Percentiles rank a stretch among this genome's conserved stretches.
Conservation (phyloP, 495 filamentous ascomycete genomes). For the Lasiosphaeria hispida region DNA sequence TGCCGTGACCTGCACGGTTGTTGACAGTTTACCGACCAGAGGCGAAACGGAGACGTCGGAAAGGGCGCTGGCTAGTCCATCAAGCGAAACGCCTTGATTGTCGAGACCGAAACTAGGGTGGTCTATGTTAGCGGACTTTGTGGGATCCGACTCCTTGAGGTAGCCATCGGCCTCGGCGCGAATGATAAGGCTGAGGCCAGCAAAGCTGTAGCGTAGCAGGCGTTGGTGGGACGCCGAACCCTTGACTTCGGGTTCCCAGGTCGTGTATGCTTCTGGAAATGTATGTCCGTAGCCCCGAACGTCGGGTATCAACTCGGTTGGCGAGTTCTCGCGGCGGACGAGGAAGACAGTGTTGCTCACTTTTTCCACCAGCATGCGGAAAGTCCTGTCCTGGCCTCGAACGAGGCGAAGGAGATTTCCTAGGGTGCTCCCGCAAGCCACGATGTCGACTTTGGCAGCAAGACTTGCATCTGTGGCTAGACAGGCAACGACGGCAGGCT, state of each 20-base stretch:
- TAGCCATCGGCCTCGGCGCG: conserved; percentile 66
- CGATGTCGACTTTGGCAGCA: conserved; percentile 50
- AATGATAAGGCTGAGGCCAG: conserved; percentile 52
- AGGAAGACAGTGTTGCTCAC: conserved; percentile 63
- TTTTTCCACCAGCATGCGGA: conserved; percentile 59
- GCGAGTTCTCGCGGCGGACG: conserved; percentile 56
- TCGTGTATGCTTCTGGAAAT: conserved; percentile 64
- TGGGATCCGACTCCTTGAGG: conserved; percentile 6
- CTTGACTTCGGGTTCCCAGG: conserved; percentile 48
- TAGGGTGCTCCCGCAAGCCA: conserved; percentile 62
- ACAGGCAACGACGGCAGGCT: conserved; percentile 51
- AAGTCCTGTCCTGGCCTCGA: conserved; percentile 41
- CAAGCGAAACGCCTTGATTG: not conserved
- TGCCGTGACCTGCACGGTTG: conserved; percentile 14
- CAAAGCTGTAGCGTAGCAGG: conserved; percentile 58
- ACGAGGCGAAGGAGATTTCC: conserved; percentile 54
- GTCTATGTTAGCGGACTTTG: too few species aligned
- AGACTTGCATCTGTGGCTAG: conserved; percentile 25
- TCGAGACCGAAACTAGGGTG: too few species aligned
- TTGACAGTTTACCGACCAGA: not conserved
- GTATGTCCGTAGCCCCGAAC: conserved; percentile 61
- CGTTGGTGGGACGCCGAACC: conserved; percentile 62
- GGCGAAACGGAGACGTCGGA: not conserved
- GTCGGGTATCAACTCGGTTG: conserved; percentile 47
- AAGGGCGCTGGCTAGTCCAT: conserved; percentile 10